Base-by-base conservation (phyloP, 352 stramenopile species). In the Phytophthora pini region DNA sequence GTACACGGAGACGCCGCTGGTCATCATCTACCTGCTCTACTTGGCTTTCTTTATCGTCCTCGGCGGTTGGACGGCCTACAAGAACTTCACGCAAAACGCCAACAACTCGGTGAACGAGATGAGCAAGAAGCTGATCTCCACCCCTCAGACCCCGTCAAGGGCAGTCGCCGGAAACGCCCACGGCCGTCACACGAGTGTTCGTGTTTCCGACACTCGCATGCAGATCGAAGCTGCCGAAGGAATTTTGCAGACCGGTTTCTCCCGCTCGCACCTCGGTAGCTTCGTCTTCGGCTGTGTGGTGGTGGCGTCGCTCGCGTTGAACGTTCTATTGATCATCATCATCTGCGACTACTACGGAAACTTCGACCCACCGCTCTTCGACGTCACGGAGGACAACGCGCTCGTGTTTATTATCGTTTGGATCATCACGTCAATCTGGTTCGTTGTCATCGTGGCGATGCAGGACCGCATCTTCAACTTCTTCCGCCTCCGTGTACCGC, bases 291-390 rank as follows among this genome's bases (percentile, higher is more conserved):
- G 32, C 0, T 80, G 70, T 44, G 62, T 77, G 8, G 31, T 55
- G 20, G 9, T 55, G 4, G 48, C 48, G 0, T 55, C 48, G 10
- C 32, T 55, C 1, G 48, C 32, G 4, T 34, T 77, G 17, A 20
- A 78, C 22, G 65, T 62, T 0, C 36, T 78, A 12, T 20, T 80
- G 9, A 34, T 80, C 29, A 27, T 78, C 12, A 39, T 80, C 24
- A 75, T 80, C 24, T 61, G 48, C 53, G 72, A 80, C 65, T 78
- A 72, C 50, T 78, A 80, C 39, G 61, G 60, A 1, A 63, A 59
- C 34, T 80, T 76, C 47, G 53, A 54, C 0, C 72, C 68, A 1
- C 59, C 38, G 3, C 56, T 78, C 2, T 77, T 80, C 24, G 69
- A 71, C n/a, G 2, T 29, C 45, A 20, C 34, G 51, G 26, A 69